These are phyloP conservation scores for Umbelopsis vinacea DNA, from an alignment of 192 early-diverging fungal genomes.

Conservation along the genomic window DNA sequence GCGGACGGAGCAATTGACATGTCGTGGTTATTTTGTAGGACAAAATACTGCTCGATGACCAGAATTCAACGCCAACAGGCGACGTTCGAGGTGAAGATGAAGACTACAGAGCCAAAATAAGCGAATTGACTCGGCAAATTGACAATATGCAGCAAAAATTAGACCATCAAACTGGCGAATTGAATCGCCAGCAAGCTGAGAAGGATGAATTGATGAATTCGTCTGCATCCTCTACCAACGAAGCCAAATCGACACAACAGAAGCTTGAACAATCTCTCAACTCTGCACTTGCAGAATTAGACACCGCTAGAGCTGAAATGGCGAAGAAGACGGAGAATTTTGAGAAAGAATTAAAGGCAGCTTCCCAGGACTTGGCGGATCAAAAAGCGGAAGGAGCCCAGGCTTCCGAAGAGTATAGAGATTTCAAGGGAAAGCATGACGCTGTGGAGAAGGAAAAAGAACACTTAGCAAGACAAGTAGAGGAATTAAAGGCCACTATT, in stretches of 20 bases:
- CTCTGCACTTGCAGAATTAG: neutral
- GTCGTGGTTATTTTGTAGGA: neutral
- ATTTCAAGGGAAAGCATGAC: neutral
- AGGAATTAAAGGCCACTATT: neutral
- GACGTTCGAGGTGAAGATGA: neutral
- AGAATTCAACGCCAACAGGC: neutral
- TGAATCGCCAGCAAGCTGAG: neutral
- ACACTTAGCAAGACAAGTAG: neutral
- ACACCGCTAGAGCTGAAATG: neutral
- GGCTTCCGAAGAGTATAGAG: neutral
- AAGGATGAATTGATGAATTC: neutral
- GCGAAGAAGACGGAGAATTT: neutral
- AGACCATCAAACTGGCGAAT: neutral
- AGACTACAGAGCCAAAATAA: neutral
- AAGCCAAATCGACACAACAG: neutral
- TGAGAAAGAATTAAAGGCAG: neutral
- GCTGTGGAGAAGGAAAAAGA: neutral
- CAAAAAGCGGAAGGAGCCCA: neutral
- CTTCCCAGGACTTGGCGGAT: neutral
- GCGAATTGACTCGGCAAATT: neutral
- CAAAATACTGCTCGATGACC: neutral
- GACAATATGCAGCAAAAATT: neutral
- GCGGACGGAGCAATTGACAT: too few species aligned
- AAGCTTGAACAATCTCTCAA: neutral
- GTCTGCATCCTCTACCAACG: neutral